Evolutionary conservation across 345 rosid species (phyloP), one percentile per base, ranked within the genome.

Genomic region (Durio zibethinus): DNA sequence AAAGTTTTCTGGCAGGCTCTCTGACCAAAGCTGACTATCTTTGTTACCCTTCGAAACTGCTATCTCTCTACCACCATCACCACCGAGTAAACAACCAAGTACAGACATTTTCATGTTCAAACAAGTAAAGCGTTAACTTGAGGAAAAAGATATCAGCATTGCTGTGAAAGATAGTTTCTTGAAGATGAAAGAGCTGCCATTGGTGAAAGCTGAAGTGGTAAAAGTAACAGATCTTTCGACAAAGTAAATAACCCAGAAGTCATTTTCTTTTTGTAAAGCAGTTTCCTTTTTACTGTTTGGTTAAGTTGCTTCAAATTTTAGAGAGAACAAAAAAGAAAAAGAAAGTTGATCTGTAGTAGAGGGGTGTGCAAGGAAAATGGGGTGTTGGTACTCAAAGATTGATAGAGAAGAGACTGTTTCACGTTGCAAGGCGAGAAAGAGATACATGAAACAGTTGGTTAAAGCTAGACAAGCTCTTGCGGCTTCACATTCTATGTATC

Each of bases 361-460:
- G 56, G 40, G 62, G 67, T 25, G 61, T 47, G 20, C n/a, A 38
- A 60, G 72, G 18, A 42, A 81, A 53, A 95, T 95, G 99, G 99
- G 98, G 54, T 91, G 96, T 72, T 93, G 96, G 80, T 89, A 84
- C 77, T 95, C 99, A 20, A 89, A 89, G 45, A 81, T 93, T 53
- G 93, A 92, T 50, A 87, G 94, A 54, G 91, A 92, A 76, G 99
- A 93, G 75, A 89, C 86, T 56, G 99, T 95, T 78, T 88, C 97
- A 4, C 89, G 97, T 53, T 96, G 97, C 83, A 93, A 90, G 79
- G 96, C 97, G 5, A 88, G 99, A 78, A 93, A 92, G 90, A 83
- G 89, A 50, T 96, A 96, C 84, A 87, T 91, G 86, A 93, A 96
- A 63, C 93, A 92, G 60, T 84, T 93, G 15, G 98, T 92, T 40